Evolutionary conservation across 192 early-diverging fungal species (phyloP), one percentile per base, ranked within the genome.

Genomic region (Phlyctochytrium arcticum): DNA sequence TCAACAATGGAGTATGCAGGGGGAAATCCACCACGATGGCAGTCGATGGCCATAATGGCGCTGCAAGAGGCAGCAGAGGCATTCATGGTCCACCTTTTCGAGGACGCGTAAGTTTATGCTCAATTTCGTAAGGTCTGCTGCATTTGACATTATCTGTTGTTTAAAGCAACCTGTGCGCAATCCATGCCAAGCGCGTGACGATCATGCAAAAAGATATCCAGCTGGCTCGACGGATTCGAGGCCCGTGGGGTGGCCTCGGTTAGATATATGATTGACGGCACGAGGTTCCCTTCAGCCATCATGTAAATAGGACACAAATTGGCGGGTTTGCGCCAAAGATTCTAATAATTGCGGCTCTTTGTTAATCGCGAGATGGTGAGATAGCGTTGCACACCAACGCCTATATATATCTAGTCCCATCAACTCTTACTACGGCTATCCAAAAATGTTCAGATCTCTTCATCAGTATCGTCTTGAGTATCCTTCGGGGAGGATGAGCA

Each of bases 121-220:
- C 5, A 12, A 0, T 6, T n/a, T 46, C 65, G 21, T 1, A 44
- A 12, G 21, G 39, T n/a, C 21, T 44, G 39, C 12, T 44, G 15
- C 15, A 44, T 44, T 19, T 19, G 21, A 44, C 21, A 44, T 56
- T 60, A 59, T 4, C 10, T 37, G 29, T 69, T 56, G n/a, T n/a
- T 2, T 12, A 7, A 61, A 89, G 87, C 23, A 96, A 96, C 65
- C 74, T 96, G 26, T 93, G 91, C 54, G 93, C 93, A 0, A 89
- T 96, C 55, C 93, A 96, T 57, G 93, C 92, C n/a, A 94, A 94
- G 69, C 79, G 93, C 6, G 93, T 96, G 7, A 96, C 93, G 4
- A 80, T 96, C 33, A 93, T 93, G 93, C 88, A 90, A 53, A 84
- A 88, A 44, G 93, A 96, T 67, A 93, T 96, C 39, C 91, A 94